Evolutionary conservation across 2,329 filamentous ascomycete species (phyloP).

Genomic region (Aureobasidium sp.): DNA sequence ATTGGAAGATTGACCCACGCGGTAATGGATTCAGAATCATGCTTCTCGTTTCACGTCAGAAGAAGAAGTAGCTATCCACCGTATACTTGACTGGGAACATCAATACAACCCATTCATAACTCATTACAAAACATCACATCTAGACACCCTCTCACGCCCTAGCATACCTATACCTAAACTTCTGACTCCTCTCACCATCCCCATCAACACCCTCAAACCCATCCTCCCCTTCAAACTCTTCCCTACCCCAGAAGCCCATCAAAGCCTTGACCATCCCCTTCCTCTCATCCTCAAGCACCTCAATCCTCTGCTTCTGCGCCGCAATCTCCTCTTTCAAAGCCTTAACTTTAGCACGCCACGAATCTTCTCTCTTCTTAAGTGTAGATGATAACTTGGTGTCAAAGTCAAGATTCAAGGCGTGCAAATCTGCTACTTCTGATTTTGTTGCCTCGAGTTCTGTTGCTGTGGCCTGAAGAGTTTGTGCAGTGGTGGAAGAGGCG

Average conservation of each 20-base stretch:
- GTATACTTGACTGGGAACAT: too few relatives aligned
- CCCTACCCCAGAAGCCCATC: conserved; percentile 73
- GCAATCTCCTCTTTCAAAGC: neutral
- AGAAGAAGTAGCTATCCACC: too few relatives aligned
- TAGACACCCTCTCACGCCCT: neutral
- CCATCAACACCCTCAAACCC: neutral
- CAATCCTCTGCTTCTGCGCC: neutral
- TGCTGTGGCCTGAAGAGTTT: neutral
- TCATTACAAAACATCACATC: neutral
- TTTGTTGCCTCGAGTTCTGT: conserved; percentile 15
- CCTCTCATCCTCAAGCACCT: conserved; percentile 22
- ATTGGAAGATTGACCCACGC: too few relatives aligned
- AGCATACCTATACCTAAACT: conserved; percentile 25
- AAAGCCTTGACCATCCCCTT: conserved; percentile 41
- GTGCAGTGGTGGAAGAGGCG: neutral
- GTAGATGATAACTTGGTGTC: neutral
- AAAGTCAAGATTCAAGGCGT: conserved; percentile 11
- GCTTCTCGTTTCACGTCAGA: too few relatives aligned
- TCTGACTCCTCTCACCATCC: conserved; percentile 19
- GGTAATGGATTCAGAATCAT: too few relatives aligned
- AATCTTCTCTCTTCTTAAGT: neutral
- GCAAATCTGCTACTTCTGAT: conserved; percentile 17
- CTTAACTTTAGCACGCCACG: neutral
- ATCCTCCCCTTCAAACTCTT: conserved; percentile 23
- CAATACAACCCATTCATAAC: too few relatives aligned